Percentiles rank a stretch among this genome's conserved stretches.
These are phyloP conservation scores for Oryza coarctata DNA, from an alignment of 176 grass and related monocot species.

Conservation along the genomic window DNA sequence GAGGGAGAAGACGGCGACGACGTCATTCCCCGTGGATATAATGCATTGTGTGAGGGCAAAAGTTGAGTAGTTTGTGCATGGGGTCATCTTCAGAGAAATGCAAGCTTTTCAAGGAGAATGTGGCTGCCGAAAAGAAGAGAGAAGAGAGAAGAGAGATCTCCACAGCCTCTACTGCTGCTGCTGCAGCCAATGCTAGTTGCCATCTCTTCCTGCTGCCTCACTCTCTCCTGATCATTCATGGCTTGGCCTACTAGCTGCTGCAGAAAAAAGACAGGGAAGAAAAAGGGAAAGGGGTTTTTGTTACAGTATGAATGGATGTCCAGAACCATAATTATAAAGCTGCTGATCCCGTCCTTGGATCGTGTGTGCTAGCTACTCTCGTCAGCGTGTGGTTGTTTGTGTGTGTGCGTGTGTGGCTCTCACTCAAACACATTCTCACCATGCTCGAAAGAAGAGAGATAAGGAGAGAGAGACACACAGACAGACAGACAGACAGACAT, in stretches of 20 bases:
- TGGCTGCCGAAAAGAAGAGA: too few relatives aligned
- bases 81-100: not conserved
- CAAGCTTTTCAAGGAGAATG: too few relatives aligned
- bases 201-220: constrained; percentile 13
- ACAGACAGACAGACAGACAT: too few relatives aligned
- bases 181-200: not conserved
- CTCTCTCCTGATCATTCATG: not conserved
- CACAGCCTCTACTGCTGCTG: not conserved
- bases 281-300: constrained; percentile 3
- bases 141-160: not conserved
- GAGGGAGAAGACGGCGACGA: not conserved
- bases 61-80: too few relatives aligned
- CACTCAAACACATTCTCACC: not conserved
- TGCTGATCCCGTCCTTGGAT: constrained; percentile 24
- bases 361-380: constrained; percentile 13
- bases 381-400: not conserved
- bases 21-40: too few relatives aligned
- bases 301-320: not conserved
- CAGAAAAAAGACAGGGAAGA: not conserved
- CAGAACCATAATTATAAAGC: not conserved
- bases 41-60: too few relatives aligned
- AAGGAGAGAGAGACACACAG: not conserved
- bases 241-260: not conserved
- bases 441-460: constrained; percentile 8
- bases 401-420: not conserved